These are phyloP conservation scores for Xanthoconium separans DNA, from an alignment of 1,284 basidiomycete species.

Conservation along the genomic window DNA sequence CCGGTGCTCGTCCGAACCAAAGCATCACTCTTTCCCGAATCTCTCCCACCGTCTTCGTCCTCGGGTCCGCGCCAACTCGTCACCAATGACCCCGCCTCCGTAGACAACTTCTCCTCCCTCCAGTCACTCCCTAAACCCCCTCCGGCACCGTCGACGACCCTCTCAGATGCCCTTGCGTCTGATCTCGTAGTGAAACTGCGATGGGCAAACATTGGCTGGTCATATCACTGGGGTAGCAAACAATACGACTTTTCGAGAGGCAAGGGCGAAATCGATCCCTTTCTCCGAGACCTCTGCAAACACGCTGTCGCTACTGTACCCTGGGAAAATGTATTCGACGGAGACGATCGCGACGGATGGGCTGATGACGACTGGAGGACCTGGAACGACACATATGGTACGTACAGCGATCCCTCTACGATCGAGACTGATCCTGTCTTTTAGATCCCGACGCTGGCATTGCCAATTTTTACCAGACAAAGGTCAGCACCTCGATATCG, in stretches of 20 bases:
- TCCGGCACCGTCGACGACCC: conserved; percentile 55
- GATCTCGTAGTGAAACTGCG: conserved; percentile 70
- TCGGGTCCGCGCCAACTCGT: conserved; percentile 65
- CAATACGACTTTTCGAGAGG: conserved; percentile 82
- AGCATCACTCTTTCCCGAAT: conserved; percentile 29
- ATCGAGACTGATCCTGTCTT: neutral
- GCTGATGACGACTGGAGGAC: conserved; percentile 59
- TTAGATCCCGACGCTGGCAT: conserved; percentile 90
- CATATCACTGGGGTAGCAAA: conserved; percentile 91
- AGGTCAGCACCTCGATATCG: conserved; percentile 35
- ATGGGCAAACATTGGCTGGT: conserved; percentile 93
- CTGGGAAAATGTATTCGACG: conserved; percentile 66
- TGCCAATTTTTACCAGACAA: conserved; percentile 87
- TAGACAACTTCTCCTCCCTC: conserved; percentile 47
- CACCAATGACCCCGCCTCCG: conserved; percentile 61
- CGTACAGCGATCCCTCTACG: neutral
- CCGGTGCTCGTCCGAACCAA: conserved; percentile 42
- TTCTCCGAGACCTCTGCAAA: conserved; percentile 59
- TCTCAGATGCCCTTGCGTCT: conserved; percentile 44
- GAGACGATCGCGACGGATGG: conserved; percentile 44
- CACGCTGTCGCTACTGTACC: conserved; percentile 58
- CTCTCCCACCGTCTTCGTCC: conserved; percentile 25
- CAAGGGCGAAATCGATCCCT: conserved; percentile 58
- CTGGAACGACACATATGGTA: conserved; percentile 79
- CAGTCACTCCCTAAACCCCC: conserved; percentile 54